Evolutionary conservation across 192 early-diverging fungal genomes (phyloP), one percentile per base, ranked within the genome.

Genomic region (Gigaspora rosea): DNA sequence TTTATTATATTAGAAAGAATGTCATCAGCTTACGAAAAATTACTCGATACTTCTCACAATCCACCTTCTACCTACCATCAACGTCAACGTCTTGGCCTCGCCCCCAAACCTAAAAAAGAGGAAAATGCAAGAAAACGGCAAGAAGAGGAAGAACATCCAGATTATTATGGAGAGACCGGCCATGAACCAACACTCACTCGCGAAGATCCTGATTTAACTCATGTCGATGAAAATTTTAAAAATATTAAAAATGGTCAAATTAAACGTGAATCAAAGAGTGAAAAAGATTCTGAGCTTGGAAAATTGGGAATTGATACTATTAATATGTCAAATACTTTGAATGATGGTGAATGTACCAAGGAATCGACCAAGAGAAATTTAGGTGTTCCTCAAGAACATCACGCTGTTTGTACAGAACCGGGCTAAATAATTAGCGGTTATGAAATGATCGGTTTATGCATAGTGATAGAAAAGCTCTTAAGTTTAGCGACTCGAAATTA

Each of bases 1-100:
- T 91, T 61, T 90, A 90, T 75, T 94, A 91, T 57, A 85, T 80
- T 47, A 87, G 80, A 5, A 56, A 56, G n/a, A 16, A 57, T 57
- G 54, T 15, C 16, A n/a, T 57, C 54, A 16, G 54, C 13, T 57
- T 57, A 57, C n/a, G 54, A 57, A 57, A 57, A 57, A 57, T 6
- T 57, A 7, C 16, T 57, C 2, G 15, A 57, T 12, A 57, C 54
- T 57, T 57, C 54, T n/a, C 54, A 57, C 15, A 57, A 57, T 57
- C 54, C 54, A 15, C 54, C 54, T n/a, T 57, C 54, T n/a, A 57
- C 54, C 5, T 15, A 6, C 13, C 9, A 57, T 57, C 54, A 57
- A 57, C 54, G 54, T 57, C 54, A 57, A 57, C 54, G 54, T 57
- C n/a, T 57, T 15, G 54, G n/a, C 13, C 54, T 20, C n/a, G 15